phyloP scores from a whole-genome alignment of 129 eudicot species.

The Mikania micrantha region DNA sequence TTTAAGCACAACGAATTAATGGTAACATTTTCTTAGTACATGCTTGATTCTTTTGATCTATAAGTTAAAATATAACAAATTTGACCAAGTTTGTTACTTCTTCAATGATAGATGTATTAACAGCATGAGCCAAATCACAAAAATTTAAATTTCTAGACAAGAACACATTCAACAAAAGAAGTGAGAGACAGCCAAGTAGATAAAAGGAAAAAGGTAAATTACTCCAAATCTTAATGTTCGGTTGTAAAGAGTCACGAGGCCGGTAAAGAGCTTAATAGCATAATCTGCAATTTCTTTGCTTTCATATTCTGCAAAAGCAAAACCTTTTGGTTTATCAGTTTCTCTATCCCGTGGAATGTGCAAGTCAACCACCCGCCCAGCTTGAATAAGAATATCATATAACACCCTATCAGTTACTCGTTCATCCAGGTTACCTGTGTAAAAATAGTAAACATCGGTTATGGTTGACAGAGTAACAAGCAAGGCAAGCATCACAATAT shows the following conservation, averaged over 20 bases:
- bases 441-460: background rate
- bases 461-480: background rate
- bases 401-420: conserved; percentile 86
- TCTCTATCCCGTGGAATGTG: conserved; percentile 58
- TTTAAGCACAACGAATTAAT: background rate
- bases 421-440: conserved; percentile 92
- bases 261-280: conserved; percentile 84
- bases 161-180: background rate
- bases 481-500: background rate
- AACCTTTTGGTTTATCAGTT: conserved; percentile 82
- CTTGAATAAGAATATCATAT: conserved; percentile 88
- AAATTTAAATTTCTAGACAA: background rate
- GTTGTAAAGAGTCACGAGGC: conserved; percentile 66
- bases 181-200: background rate
- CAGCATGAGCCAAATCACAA: background rate
- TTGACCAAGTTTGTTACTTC: conserved; percentile 2
- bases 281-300: conserved; percentile 73
- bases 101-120: background rate
- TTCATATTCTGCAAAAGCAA: conserved; percentile 93
- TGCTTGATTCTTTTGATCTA: background rate
- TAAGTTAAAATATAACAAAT: background rate
- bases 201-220: conserved; percentile 13
- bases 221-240: conserved; percentile 85
- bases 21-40: background rate
- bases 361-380: conserved; percentile 78